Conservation (phyloP, 2,329 filamentous ascomycete species). For the Botrytis galanthina region DNA sequence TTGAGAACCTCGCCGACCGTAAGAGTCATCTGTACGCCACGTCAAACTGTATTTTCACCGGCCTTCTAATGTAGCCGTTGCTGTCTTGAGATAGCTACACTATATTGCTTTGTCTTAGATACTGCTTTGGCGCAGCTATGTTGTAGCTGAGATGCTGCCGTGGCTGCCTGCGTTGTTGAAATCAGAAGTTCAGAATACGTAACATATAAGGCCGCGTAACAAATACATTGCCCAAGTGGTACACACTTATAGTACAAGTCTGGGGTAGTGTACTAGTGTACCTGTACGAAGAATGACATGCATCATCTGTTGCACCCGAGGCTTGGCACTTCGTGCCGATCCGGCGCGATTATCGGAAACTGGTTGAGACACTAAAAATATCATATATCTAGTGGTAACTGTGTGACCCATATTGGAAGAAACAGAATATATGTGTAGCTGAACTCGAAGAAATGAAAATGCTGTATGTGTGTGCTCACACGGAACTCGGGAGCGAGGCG, state of each 20-base stretch:
- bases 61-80: background rate
- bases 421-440: background rate
- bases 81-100: background rate
- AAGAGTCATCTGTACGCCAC: no score
- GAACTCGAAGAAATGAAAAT: background rate
- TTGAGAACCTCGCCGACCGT: background rate
- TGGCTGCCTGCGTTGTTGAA: background rate
- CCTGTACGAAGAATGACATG: background rate
- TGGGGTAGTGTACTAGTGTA: background rate
- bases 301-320: background rate
- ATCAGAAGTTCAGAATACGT: background rate
- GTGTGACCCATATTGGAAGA: no score
- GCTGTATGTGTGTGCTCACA: background rate
- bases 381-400: background rate
- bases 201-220: background rate
- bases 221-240: background rate
- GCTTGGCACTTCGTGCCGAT: background rate
- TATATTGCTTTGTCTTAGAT: background rate
- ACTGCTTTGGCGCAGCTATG: background rate
- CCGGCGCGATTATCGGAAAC: background rate
- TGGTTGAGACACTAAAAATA: background rate
- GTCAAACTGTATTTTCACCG: background rate
- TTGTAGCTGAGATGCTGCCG: background rate
- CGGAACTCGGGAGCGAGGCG: background rate
- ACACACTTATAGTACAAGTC: background rate